Conservation (phyloP, 805 yeast genomes). For the Barnettozyma populi region DNA sequence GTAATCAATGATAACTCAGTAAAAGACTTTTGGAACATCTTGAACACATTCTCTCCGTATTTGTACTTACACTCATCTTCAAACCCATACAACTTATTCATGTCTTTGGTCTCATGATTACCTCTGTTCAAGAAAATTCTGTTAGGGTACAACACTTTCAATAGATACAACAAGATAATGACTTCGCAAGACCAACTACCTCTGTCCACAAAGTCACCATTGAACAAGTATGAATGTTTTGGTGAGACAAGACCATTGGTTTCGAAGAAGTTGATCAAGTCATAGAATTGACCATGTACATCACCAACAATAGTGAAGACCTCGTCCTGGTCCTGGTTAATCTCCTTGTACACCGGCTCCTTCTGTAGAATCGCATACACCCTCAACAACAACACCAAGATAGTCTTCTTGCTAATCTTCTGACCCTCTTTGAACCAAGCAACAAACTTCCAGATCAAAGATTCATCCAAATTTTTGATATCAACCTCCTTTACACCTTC, state of each 20-base stretch:
- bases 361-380: slow-evolving; percentile 56
- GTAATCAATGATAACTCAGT: slow-evolving; percentile 83
- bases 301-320: slow-evolving; percentile 87
- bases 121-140: slow-evolving; percentile 81
- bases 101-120: slow-evolving; percentile 92
- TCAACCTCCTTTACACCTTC: slow-evolving; percentile 7
- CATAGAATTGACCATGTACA: slow-evolving; percentile 95
- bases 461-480: slow-evolving; percentile 34
- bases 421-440: slow-evolving; percentile 69
- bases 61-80: slow-evolving; percentile 93
- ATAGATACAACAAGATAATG: slow-evolving; percentile 69
- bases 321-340: slow-evolving; percentile 28
- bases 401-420: slow-evolving; percentile 72
- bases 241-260: slow-evolving; percentile 65
- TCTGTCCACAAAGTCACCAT: slow-evolving; percentile 97
- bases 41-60: slow-evolving; percentile 74
- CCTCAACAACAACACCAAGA: slow-evolving; percentile 72
- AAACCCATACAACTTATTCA: slow-evolving; percentile 96
- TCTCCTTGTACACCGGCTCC: slow-evolving; percentile 75
- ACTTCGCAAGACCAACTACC: slow-evolving; percentile 99
- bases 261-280: slow-evolving; percentile 73
- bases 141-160: slow-evolving; percentile 72
- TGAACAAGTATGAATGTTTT: slow-evolving; percentile 73
- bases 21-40: slow-evolving; percentile 81
- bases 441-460: slow-evolving; percentile 62